Evolutionary conservation across 768 basidiomycete species (phyloP).

Genomic region (Suillus subluteus): DNA sequence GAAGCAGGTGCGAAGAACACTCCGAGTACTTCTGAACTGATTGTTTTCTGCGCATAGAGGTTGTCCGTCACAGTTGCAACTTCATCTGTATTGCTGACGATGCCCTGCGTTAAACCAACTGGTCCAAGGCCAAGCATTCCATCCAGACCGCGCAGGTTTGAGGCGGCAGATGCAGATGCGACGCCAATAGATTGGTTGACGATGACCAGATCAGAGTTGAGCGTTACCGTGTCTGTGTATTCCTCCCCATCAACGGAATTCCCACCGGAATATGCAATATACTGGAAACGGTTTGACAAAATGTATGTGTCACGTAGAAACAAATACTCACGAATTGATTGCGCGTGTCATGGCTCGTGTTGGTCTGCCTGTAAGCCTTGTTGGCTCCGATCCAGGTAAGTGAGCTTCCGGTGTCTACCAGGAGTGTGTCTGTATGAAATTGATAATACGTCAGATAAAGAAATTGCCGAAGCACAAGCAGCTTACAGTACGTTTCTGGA

Average conservation of each 20-base stretch:
- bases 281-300: not conserved
- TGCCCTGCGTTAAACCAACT: constrained; percentile 4
- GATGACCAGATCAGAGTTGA: constrained; percentile 21
- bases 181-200: constrained; percentile 37
- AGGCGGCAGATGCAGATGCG: constrained; percentile 17
- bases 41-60: constrained; percentile 33
- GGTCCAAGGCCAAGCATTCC: constrained; percentile 31
- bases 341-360: constrained; percentile 43
- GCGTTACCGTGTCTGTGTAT: constrained; percentile 22
- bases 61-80: constrained; percentile 37
- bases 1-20: constrained; percentile 37
- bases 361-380: constrained; percentile 44
- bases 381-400: constrained; percentile 59
- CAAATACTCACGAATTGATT: constrained; percentile 29
- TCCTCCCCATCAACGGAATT: constrained; percentile 17
- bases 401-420: constrained; percentile 36
- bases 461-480: not conserved
- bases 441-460: not conserved
- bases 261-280: constrained; percentile 15
- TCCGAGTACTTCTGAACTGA: constrained; percentile 27
- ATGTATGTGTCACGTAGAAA: too few relatives aligned
- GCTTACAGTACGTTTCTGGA: constrained; percentile 20
- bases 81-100: not conserved
- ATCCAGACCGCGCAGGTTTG: constrained; percentile 32
- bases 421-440: constrained; percentile 18